Evolutionary conservation across 768 basidiomycete genomes (phyloP).

Genomic region (Trametes coccinea): DNA sequence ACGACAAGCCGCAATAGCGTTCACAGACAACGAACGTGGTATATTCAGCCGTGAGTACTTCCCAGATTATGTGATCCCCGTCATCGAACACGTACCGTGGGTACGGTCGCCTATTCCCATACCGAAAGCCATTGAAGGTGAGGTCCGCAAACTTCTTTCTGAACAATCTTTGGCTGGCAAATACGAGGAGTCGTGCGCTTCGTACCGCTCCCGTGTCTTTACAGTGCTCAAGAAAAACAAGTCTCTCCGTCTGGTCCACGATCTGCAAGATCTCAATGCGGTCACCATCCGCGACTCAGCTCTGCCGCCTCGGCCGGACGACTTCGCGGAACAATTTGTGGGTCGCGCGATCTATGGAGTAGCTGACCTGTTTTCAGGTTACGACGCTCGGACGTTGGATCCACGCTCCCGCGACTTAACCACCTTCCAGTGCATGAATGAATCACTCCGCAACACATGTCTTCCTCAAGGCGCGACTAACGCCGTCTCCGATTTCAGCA

Average conservation of each 20-base stretch:
- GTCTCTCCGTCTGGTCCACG: slow-evolving; percentile 18
- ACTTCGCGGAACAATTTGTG: slow-evolving; percentile 23
- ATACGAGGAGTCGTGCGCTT: slow-evolving; percentile 22
- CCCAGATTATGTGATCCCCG: slow-evolving; percentile 35
- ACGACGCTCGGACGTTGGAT: too few species aligned
- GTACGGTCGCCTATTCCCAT: slow-evolving; percentile 24
- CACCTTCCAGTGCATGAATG: too few species aligned
- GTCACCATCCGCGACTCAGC: slow-evolving; percentile 24
- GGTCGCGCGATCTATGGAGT: background rate
- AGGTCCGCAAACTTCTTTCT: slow-evolving; percentile 1
- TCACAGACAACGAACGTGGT: slow-evolving; percentile 32
- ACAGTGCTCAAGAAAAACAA: slow-evolving; percentile 23
- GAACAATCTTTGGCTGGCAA: slow-evolving; percentile 15
- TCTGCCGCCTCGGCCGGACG: slow-evolving; percentile 18
- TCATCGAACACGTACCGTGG: slow-evolving; percentile 39
- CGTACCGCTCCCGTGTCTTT: slow-evolving; percentile 25
- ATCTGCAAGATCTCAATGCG: slow-evolving; percentile 24
- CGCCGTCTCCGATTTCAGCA: too few species aligned
- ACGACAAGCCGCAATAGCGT: slow-evolving; percentile 28
- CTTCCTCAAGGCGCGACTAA: too few species aligned
- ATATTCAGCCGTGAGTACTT: slow-evolving; percentile 34
- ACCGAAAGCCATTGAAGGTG: slow-evolving; percentile 9
- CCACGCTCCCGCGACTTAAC: too few species aligned
- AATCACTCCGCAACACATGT: too few species aligned
- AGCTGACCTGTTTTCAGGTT: too few species aligned